A percentile compares a stretch with the other conserved stretches of the same genome.
Evolutionary conservation across 2,329 filamentous ascomycete genomes (phyloP).

Genomic region (Delphinella strobiligena): DNA sequence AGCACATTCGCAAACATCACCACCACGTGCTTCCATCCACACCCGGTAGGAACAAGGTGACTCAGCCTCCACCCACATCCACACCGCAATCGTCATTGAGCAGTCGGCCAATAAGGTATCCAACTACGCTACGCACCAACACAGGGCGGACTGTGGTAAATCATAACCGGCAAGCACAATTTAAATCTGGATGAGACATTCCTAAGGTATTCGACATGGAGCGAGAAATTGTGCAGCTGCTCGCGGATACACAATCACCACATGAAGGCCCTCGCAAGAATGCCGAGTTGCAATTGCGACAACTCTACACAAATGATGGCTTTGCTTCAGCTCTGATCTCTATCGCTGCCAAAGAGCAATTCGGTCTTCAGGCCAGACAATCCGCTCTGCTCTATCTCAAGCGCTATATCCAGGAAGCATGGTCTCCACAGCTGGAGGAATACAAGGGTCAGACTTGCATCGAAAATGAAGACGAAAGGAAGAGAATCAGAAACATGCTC

Average conservation of each 20-base stretch:
- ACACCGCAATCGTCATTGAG: too few relatives aligned
- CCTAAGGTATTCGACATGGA: constrained; percentile 63
- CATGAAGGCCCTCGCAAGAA: constrained; percentile 67
- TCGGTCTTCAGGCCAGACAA: constrained; percentile 68
- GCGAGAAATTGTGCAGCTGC: constrained; percentile 78
- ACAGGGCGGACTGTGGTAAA: too few relatives aligned
- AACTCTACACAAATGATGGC: constrained; percentile 52
- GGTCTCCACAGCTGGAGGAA: constrained; percentile 66
- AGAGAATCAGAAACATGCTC: constrained; percentile 58
- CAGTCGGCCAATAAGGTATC: too few relatives aligned
- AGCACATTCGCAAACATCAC: too few relatives aligned
- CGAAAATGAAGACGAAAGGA: constrained; percentile 56
- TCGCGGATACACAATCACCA: constrained; percentile 73
- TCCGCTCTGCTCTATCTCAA: constrained; percentile 69
- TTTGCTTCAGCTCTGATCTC: constrained; percentile 72
- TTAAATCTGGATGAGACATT: too few relatives aligned
- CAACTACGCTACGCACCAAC: too few relatives aligned
- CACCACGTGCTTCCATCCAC: too few relatives aligned
- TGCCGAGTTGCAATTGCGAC: constrained; percentile 72
- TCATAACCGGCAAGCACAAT: too few relatives aligned
- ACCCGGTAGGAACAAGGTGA: too few relatives aligned
- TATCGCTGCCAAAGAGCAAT: constrained; percentile 64
- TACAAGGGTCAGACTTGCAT: constrained; percentile 57
- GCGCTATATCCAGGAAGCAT: constrained; percentile 72
- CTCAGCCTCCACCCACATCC: too few relatives aligned